phyloP scores from a whole-genome alignment of 2,329 filamentous ascomycete species.

The Xylariaceae sp. region DNA sequence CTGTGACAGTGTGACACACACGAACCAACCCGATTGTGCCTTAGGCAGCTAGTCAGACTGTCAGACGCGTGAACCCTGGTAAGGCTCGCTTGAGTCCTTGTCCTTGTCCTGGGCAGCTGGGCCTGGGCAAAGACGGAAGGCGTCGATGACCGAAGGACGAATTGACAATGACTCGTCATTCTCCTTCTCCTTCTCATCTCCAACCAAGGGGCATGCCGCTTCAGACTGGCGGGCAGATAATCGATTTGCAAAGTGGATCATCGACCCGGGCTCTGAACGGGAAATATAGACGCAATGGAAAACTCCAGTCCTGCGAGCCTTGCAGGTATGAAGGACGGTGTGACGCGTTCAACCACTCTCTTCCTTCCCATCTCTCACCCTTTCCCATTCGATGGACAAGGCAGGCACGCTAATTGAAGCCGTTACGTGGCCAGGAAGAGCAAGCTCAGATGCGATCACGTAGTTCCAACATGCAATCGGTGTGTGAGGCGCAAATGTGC shows the following conservation, averaged over 20 bases:
- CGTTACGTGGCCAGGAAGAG: conserved; percentile 26
- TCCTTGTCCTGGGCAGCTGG: too few relatives aligned
- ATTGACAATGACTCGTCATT: neutral
- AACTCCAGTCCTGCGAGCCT: conserved; percentile 32
- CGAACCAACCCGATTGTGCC: conserved; percentile 10
- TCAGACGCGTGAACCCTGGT: neutral
- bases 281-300: conserved; percentile 33
- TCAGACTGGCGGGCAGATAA: conserved; percentile 25
- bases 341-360: too few relatives aligned
- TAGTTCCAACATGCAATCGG: conserved; percentile 30
- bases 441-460: conserved; percentile 33
- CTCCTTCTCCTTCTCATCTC: too few relatives aligned
- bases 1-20: neutral
- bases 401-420: conserved; percentile 17
- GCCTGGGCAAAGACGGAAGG: too few relatives aligned
- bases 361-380: conserved; percentile 3
- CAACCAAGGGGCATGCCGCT: conserved; percentile 20
- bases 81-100: too few relatives aligned
- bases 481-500: conserved; percentile 28
- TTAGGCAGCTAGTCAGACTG: conserved; percentile 13
- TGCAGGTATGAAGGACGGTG: conserved; percentile 27
- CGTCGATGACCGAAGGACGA: too few relatives aligned
- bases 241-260: conserved; percentile 21
- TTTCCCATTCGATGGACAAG: neutral
- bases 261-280: conserved; percentile 23